Evolutionary conservation across 768 basidiomycete genomes (phyloP).

Genomic region (Artomyces pyxidatus): DNA sequence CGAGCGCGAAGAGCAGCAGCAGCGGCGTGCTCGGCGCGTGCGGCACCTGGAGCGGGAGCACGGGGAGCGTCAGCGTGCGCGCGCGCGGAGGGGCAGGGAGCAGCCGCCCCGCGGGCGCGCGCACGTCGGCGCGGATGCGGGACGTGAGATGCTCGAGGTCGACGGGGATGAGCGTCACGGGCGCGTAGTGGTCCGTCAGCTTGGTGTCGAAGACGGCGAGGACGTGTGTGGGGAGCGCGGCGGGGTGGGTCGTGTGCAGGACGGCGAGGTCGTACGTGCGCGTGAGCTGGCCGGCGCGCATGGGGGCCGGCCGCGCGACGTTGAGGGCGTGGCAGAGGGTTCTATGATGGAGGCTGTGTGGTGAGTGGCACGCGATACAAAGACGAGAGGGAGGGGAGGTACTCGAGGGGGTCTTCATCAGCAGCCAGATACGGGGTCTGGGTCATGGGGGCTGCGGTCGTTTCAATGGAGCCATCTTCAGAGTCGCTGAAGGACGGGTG

Average conservation of each 20-base stretch:
- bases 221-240: conserved; percentile 9
- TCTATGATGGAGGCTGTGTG: not conserved
- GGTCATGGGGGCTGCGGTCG: conserved; percentile 5
- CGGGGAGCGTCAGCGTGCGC: not conserved
- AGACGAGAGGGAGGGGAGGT: not conserved
- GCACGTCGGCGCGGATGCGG: conserved; percentile 3
- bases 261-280: conserved; percentile 10
- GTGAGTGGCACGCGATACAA: not conserved
- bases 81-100: not conserved
- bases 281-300: conserved; percentile 4
- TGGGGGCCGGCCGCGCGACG: conserved; percentile 6
- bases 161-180: conserved; percentile 5
- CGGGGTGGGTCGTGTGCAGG: not conserved
- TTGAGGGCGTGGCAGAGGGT: conserved; percentile 7
- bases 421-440: conserved; percentile 8
- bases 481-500: conserved; percentile 7
- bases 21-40: conserved; percentile 8
- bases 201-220: conserved; percentile 7
- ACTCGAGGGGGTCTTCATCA: conserved; percentile 12
- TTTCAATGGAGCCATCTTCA: not conserved
- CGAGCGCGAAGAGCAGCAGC: conserved; percentile 7
- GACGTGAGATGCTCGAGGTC: conserved; percentile 2
- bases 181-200: conserved; percentile 1
- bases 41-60: conserved; percentile 9
- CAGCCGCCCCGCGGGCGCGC: not conserved